A percentile compares a stretch with the other conserved stretches of the same genome.
These are phyloP conservation scores for Leishmania tarentolae DNA, from an alignment of 208 protist genomes.

Conservation along the genomic window DNA sequence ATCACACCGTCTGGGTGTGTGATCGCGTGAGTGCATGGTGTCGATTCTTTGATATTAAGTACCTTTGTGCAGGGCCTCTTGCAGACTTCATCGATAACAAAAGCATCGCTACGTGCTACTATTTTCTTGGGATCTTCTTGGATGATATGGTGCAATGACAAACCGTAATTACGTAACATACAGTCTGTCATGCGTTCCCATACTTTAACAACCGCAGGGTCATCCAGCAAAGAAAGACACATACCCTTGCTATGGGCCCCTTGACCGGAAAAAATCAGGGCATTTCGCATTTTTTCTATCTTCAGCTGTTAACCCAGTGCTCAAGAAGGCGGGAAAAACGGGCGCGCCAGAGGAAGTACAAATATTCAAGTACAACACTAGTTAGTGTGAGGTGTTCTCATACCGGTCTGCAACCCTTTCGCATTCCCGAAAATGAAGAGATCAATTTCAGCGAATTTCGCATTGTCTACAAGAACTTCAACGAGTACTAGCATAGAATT, in stretches of 20 bases:
- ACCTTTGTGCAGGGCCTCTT: constrained; percentile 39
- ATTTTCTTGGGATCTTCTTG: constrained; percentile 74
- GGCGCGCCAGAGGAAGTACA: neutral
- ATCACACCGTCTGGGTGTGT: constrained; percentile 70
- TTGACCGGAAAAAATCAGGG: constrained; percentile 84
- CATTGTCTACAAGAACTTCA: neutral
- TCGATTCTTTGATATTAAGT: constrained; percentile 56
- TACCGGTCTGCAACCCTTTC: neutral
- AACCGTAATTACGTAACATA: constrained; percentile 75
- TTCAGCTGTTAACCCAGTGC: neutral
- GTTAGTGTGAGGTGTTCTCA: neutral
- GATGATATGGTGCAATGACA: constrained; percentile 74
- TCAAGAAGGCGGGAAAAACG: neutral
- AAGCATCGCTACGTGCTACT: constrained; percentile 45
- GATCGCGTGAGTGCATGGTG: constrained; percentile 34
- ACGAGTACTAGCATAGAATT: neutral
- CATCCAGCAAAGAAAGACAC: constrained; percentile 59
- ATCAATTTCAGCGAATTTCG: no score
- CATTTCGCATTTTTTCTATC: constrained; percentile 30
- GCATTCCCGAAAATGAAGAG: neutral
- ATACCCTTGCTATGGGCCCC: constrained; percentile 79
- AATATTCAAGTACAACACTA: neutral
- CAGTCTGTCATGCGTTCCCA: constrained; percentile 77
- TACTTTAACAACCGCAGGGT: constrained; percentile 38
- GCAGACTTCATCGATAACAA: constrained; percentile 50